Evolutionary conservation across 768 basidiomycete genomes (phyloP), one percentile per base, ranked within the genome.

Genomic region (Mycena rebaudengoi): DNA sequence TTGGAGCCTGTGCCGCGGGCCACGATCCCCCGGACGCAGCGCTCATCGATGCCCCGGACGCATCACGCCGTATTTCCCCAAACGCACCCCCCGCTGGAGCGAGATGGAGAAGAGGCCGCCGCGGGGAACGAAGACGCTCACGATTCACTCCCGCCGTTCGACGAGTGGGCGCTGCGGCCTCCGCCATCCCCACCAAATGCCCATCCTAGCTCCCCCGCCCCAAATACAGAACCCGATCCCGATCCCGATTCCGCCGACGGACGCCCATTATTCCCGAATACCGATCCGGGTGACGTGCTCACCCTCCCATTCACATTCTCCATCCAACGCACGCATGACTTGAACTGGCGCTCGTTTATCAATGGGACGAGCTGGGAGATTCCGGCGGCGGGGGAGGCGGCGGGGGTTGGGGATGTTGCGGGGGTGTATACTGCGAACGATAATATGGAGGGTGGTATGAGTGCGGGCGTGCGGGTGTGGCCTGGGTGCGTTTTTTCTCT

Each of bases 301-400:
- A 41, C 23, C 3, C 55, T 68, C 20, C 67, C 67, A 2, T 68
- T 57, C 49, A 65, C 20, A 5, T 68, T 68, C 49, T 65, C 63
- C 2, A 68, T 68, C 53, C 67, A 68, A 32, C 59, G 67, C 12
- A 68, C 67, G 29, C 63, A 61, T 35, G 37, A 30, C 28, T 60
- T 33, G 23, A 58, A 62, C 33, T 68, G 67, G 67, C 63, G 67
- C 37, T 58, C 67, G 7, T 68, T 68, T 50, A 54, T 68, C 7
- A 68, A 68, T 21, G 63, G 55, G 25, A 68, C 67, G 50, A 58
- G 50, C 3, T 67, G 67, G 67, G 67, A 68, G 58, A 7, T 62
- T 11, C 51, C 51, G 26, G 18, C 28, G 14, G 3, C 14, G 28
- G 59, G 59, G 2, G 53, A 62, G 35, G 53, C 67, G 48, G 46